phyloP scores from a whole-genome alignment of 768 basidiomycete genomes.

The Rhizopogon salebrosus region DNA sequence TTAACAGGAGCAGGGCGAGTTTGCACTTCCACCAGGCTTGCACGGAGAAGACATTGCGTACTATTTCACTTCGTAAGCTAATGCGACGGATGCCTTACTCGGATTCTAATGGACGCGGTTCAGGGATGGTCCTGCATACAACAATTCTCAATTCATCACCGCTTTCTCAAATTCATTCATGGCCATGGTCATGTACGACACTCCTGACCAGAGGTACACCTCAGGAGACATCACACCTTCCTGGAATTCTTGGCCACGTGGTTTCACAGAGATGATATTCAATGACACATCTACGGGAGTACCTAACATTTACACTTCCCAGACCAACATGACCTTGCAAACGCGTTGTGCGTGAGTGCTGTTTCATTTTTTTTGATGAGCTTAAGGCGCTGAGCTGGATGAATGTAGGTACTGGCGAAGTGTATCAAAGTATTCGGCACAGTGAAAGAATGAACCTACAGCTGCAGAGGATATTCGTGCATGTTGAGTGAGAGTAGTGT shows the following conservation, averaged over 20 bases:
- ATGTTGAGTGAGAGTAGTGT: neutral
- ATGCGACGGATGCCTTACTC: neutral
- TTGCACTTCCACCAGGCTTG: constrained; percentile 35
- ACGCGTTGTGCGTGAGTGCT: constrained; percentile 31
- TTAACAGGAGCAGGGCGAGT: constrained; percentile 7
- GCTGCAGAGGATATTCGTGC: no score
- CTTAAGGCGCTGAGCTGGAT: neutral
- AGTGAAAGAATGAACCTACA: neutral
- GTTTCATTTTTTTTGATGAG: neutral
- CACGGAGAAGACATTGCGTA: constrained; percentile 38
- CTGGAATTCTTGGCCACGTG: constrained; percentile 13
- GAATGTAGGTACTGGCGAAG: neutral
- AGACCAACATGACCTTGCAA: constrained; percentile 26
- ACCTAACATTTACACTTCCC: constrained; percentile 26
- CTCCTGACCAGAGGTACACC: constrained; percentile 13
- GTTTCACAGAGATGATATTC: constrained; percentile 40
- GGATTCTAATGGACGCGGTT: neutral
- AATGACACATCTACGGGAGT: constrained; percentile 24
- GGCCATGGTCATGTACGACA: constrained; percentile 12
- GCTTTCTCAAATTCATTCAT: constrained; percentile 22
- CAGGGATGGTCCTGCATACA: constrained; percentile 5
- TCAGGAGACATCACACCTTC: constrained; percentile 11
- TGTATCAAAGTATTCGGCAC: neutral
- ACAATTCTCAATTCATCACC: constrained; percentile 18
- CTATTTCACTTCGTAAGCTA: constrained; percentile 38